Base-by-base conservation (phyloP, 2,329 filamentous ascomycete species). In the Mycosphaerella sp. region DNA sequence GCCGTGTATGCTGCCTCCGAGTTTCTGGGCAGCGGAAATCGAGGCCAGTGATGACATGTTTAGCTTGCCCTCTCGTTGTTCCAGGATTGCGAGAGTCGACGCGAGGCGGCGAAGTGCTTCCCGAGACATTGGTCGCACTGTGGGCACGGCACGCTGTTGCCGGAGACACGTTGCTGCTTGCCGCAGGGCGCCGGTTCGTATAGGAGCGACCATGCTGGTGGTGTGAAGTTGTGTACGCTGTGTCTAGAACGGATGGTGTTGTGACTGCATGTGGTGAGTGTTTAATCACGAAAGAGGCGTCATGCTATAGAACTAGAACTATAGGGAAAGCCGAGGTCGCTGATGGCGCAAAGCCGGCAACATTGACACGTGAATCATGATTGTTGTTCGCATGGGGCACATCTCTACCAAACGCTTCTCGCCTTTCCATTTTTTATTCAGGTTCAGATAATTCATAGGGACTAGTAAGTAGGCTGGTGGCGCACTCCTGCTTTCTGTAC, bases 51-150 rank as follows among this genome's bases (percentile, higher is more conserved):
- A 62, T 21, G 87, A 85, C 58, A 80, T 74, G 68, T 89, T 90
- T 61, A 98, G 81, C 74, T 90, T 85, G 58, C 93, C 93, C 66
- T 95, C 87, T 66, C 85, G 84, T 74, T 97, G 93, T 75, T 98
- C 93, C 58, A 98, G 82, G 51, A 98, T 78, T 44, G 92, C 92
- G 53, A 98, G 81, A 36, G 91, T 93, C 48, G 91, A 96, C 55
- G 95, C 79, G 57, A 95, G 77, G 65, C 87, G 81, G 64, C 79
- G 78, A 60, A 86, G 74, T 54, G 82, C 82, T 66, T 74, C 72
- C 61, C 74, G 73, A 60, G 73, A 70, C 53, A 70, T 74, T 67
- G 57, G 58, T 32, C 70, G 73, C 68, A 69, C 66, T 29, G 49
- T 31, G 55, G 67, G 64, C 46, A 55, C 55, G 11, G 61, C 48